phyloP scores from a whole-genome alignment of 1,139 yeast species.

The Zygosaccharomyces pseudobailii region DNA sequence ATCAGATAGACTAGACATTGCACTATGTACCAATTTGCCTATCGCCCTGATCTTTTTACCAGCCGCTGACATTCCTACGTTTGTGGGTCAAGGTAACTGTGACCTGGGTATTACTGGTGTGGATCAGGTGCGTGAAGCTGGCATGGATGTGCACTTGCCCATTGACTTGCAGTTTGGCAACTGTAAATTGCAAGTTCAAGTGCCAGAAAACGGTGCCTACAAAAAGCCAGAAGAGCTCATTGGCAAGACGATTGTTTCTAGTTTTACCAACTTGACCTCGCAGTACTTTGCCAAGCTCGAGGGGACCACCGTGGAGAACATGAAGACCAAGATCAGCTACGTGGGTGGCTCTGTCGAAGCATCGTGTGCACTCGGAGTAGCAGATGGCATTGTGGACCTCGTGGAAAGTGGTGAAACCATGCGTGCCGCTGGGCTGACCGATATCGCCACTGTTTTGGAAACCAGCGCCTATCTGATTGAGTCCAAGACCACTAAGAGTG shows the following conservation, averaged over 20 bases:
- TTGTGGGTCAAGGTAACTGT: slow-evolving; percentile 97
- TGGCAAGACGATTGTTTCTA: slow-evolving; percentile 90
- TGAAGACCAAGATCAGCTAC: slow-evolving; percentile 71
- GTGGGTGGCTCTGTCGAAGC: slow-evolving; percentile 99
- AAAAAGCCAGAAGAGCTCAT: slow-evolving; percentile 64
- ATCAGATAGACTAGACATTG: slow-evolving; percentile 87
- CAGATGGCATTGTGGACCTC: slow-evolving; percentile 95
- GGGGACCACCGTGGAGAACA: slow-evolving; percentile 44
- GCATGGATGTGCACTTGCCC: slow-evolving; percentile 66
- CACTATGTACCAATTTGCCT: slow-evolving; percentile 86
- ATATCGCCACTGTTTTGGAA: slow-evolving; percentile 77
- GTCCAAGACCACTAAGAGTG: slow-evolving; percentile 53
- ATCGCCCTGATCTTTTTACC: slow-evolving; percentile 91
- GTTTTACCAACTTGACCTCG: slow-evolving; percentile 72
- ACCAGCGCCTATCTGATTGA: slow-evolving; percentile 91
- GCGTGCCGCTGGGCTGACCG: slow-evolving; percentile 95
- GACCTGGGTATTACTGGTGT: slow-evolving; percentile 95
- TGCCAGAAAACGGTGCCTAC: slow-evolving; percentile 71
- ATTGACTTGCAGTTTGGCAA: slow-evolving; percentile 82
- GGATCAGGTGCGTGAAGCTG: slow-evolving; percentile 88
- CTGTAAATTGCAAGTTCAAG: slow-evolving; percentile 92
- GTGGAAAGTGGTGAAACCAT: slow-evolving; percentile 98
- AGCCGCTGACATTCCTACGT: slow-evolving; percentile 96
- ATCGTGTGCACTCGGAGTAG: slow-evolving; percentile 96
- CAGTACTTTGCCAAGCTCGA: slow-evolving; percentile 76